Evolutionary conservation across 306 rosid genomes (phyloP).

Genomic region (Oxytropis ochrocephala): DNA sequence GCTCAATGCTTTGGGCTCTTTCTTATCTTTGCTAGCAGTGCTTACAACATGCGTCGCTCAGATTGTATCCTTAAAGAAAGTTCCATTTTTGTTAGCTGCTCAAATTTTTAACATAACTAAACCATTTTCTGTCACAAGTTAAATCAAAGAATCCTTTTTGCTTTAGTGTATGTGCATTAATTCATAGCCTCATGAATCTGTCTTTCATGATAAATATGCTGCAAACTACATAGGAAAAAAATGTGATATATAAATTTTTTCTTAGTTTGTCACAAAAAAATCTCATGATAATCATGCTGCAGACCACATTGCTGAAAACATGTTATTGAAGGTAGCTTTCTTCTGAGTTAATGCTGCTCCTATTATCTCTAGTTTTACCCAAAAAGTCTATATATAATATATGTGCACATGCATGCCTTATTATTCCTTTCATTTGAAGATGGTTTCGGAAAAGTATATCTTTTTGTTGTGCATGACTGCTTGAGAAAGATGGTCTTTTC

Average conservation of each 20-base stretch:
- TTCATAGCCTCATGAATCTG: background rate
- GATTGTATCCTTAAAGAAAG: slow-evolving; percentile 68
- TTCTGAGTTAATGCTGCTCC: background rate
- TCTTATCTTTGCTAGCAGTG: slow-evolving; percentile 78
- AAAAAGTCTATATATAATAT: background rate
- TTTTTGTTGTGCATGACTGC: background rate
- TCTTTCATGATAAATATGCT: background rate
- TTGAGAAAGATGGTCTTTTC: background rate
- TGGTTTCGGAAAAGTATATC: background rate
- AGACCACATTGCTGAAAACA: background rate
- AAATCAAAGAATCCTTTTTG: background rate
- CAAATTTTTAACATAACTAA: background rate
- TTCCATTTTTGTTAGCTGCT: background rate
- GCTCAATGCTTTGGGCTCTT: slow-evolving; percentile 77
- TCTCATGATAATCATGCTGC: background rate
- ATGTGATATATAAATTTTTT: background rate
- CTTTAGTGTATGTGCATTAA: background rate
- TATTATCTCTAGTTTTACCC: background rate
- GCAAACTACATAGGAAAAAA: background rate
- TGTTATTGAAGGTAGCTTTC: background rate
- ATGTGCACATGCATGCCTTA: background rate
- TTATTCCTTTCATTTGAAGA: background rate
- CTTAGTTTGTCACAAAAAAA: background rate
- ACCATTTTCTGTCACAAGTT: background rate
- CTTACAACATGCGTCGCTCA: slow-evolving; percentile 93